These are phyloP conservation scores for Emergomyces orientalis DNA, from an alignment of 2,329 filamentous ascomycete species.

Conservation along the genomic window DNA sequence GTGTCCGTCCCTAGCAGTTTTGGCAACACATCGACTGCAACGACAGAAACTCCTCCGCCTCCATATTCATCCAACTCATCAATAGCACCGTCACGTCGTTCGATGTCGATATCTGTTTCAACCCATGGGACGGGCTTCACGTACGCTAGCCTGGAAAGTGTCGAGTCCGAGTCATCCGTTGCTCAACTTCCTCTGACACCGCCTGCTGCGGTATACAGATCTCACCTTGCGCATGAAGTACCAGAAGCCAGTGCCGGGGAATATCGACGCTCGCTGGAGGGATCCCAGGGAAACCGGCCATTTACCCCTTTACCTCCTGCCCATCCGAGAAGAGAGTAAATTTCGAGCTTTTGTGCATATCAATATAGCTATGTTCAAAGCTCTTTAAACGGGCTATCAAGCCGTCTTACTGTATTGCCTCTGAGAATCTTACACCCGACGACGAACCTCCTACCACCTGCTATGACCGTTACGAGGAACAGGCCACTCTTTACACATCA, in stretches of 20 bases:
- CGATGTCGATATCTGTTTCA: constrained; percentile 26
- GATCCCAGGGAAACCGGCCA: not conserved
- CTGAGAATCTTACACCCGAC: not conserved
- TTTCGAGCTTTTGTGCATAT: not conserved
- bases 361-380: not conserved
- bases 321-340: not conserved
- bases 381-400: not conserved
- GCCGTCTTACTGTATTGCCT: not conserved
- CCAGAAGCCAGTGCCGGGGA: not conserved
- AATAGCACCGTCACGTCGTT: constrained; percentile 22
- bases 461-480: not conserved
- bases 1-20: constrained; percentile 37
- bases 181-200: constrained; percentile 24
- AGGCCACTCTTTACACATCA: not conserved
- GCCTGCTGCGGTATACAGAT: constrained; percentile 19
- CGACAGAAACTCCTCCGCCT: constrained; percentile 35
- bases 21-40: constrained; percentile 38
- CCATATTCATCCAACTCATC: constrained; percentile 32
- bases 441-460: not conserved
- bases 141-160: constrained; percentile 9
- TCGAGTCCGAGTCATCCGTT: constrained; percentile 15
- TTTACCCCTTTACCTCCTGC: not conserved
- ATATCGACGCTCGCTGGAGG: constrained; percentile 6
- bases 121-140: constrained; percentile 15
- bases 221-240: constrained; percentile 8